Evolutionary conservation across 2,329 filamentous ascomycete genomes (phyloP), one percentile per base, ranked within the genome.

Genomic region (Diaporthe humulicola): DNA sequence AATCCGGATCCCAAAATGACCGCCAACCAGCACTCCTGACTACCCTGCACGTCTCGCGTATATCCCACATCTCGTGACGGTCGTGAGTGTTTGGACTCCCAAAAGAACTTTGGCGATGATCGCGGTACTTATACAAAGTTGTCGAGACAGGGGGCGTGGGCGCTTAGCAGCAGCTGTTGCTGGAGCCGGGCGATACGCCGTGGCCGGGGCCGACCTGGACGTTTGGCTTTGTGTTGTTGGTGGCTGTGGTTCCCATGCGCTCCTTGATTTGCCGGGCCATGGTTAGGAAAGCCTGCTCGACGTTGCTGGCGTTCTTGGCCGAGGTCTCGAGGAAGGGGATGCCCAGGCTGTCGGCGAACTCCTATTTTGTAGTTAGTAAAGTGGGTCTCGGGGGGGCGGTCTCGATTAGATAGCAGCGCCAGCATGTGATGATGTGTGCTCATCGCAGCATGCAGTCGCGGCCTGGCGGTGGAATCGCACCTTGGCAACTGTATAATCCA

Each of bases 181-280:
- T 94, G 81, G 94, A 94, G 80, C 93, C 93, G 81, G 92, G 94
- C 85, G 97, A 94, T 79, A 99, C 96, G 81, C 96, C 96, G 86
- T 98, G 95, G 83, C 97, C 97, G 84, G 95, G 94, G 75, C 95
- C 95, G 81, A 99, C 97, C 85, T 98, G 95, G 81, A 99, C 96
- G 81, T 95, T 98, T 78, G 96, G 96, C 90, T 98, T 99, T 88
- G 96, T 98, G 92, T 98, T 98, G 89, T 96, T 96, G 79, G 94
- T 94, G 58, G 94, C 93, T 78, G 96, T 97, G 80, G 95, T 98
- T 82, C 97, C 97, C 96, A 99, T 99, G 83, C 97, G 94, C 90
- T 98, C 96, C 92, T 99, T 99, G 89, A 99, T 99, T 88, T 99
- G 97, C 86, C 97, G 94, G 81, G 97, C 97, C 97, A 99, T 99